Base-by-base conservation (phyloP, 208 protist genomes). In the Crithidia mellificae region DNA sequence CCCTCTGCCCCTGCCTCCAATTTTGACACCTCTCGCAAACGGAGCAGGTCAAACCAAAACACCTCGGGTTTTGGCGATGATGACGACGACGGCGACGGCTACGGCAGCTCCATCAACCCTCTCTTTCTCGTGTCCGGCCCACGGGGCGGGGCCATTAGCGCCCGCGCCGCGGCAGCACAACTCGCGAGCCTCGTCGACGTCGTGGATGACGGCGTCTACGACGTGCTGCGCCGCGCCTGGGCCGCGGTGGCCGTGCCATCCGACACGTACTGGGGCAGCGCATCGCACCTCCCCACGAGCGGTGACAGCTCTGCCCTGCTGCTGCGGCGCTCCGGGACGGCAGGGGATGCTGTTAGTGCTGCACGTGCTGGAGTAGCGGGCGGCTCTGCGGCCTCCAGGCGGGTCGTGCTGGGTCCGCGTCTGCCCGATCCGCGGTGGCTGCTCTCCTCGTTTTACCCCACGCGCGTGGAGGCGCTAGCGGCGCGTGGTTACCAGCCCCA, bases 101-200 rank as follows among this genome's bases (percentile, higher is more conserved):
- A 47, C 53, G 39, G 30, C 57, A 71, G 24, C 34, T 74, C 84
- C 12, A 64, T 92, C 25, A 90, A 92, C 63, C 49, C 86, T 1
- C 78, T 94, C 32, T 92, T 92, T 84, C 43, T 78, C 24, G 39
- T 84, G 5, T 84, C 89, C 15, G 81, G 80, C 4, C 89, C 89
- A 3, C 82, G 74, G 14, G 84, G 77, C 5, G 77, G 83, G 2
- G 68, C 78, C 19, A 70, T 94, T 54, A 66, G 71, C 49, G 34
- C 63, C 7, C 52, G 65, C 14, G 68, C 47, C 19, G 72, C 59
- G 25, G 12, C 63, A 20, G 39, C 63, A 4, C 17, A 55, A 30
- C 51, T 87, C n/a, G 36, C 55, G 15, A 44, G 65, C 7, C 63
- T 76, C 17, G 36, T 51, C 0, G 74, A 74, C 41, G 17, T 68